phyloP scores from a whole-genome alignment of 2,329 filamentous ascomycete species.

The Ambrosiella xylebori region DNA sequence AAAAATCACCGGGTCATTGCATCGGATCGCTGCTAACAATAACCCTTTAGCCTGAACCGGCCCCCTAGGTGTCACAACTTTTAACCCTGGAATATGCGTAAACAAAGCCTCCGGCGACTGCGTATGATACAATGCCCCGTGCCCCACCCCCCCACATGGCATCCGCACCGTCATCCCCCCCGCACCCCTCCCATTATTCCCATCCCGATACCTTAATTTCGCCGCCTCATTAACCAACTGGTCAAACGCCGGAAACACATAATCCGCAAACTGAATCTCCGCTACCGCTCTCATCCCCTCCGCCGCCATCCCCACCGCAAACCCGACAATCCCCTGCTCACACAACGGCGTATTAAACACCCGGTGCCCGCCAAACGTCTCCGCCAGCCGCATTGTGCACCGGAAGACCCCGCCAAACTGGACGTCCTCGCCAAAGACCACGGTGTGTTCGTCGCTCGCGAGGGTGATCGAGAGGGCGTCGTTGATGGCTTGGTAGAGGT shows the following conservation, averaged over 20 bases:
- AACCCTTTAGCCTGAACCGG: slow-evolving; percentile 81
- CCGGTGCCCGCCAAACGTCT: slow-evolving; percentile 69
- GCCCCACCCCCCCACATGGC: slow-evolving; percentile 78
- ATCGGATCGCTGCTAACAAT: slow-evolving; percentile 55
- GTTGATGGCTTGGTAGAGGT: slow-evolving; percentile 88
- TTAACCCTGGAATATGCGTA: slow-evolving; percentile 69
- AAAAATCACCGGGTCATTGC: slow-evolving; percentile 79
- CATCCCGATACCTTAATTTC: slow-evolving; percentile 68
- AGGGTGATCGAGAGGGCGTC: slow-evolving; percentile 71
- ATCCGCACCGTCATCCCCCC: slow-evolving; percentile 77
- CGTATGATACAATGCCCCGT: slow-evolving; percentile 75
- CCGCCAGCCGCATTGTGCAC: slow-evolving; percentile 78
- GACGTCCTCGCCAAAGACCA: slow-evolving; percentile 93
- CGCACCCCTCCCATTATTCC: slow-evolving; percentile 36
- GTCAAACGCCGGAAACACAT: slow-evolving; percentile 83
- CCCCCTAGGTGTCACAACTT: slow-evolving; percentile 72
- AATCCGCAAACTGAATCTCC: slow-evolving; percentile 92
- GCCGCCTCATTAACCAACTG: slow-evolving; percentile 88
- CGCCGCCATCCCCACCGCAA: slow-evolving; percentile 75
- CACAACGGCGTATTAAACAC: slow-evolving; percentile 94
- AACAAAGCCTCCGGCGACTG: slow-evolving; percentile 83
- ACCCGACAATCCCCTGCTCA: slow-evolving; percentile 88
- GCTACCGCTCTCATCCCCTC: slow-evolving; percentile 87
- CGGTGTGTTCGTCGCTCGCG: slow-evolving; percentile 63
- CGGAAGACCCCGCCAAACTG: slow-evolving; percentile 94